Conservation (phyloP, 306 rosid genomes). For the Erythrophleum fordii region DNA sequence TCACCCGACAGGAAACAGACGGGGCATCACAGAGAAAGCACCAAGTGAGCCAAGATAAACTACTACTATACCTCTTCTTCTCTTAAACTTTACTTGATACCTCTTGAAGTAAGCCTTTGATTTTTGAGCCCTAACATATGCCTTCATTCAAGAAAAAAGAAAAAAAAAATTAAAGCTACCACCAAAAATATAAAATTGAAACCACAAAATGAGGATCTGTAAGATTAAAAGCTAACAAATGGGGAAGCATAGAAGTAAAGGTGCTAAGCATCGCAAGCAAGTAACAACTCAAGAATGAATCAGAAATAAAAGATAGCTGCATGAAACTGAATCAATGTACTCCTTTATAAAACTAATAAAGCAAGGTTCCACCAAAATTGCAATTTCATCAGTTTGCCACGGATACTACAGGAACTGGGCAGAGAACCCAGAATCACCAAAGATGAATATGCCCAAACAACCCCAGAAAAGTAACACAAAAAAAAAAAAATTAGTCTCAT, state of each 20-base stretch:
- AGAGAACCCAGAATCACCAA: background rate
- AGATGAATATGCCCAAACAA: background rate
- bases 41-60: background rate
- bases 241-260: background rate
- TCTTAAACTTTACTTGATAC: slow-evolving; percentile 55
- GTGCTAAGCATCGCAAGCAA: background rate
- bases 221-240: background rate
- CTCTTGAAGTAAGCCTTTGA: slow-evolving; percentile 52
- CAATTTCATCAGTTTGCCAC: background rate
- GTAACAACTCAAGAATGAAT: background rate
- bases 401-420: background rate
- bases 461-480: background rate
- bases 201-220: background rate
- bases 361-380: background rate
- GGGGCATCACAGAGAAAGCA: background rate
- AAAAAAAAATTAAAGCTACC: background rate
- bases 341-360: background rate
- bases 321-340: background rate
- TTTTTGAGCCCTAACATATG: slow-evolving; percentile 47
- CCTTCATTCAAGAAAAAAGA: slow-evolving; percentile 21
- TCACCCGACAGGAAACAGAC: background rate
- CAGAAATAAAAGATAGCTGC: background rate
- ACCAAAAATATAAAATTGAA: background rate
- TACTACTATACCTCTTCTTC: slow-evolving; percentile 47
- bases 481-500: background rate